phyloP scores from a whole-genome alignment of 2,329 filamentous ascomycete species.

The Zymoseptoria tritici region DNA sequence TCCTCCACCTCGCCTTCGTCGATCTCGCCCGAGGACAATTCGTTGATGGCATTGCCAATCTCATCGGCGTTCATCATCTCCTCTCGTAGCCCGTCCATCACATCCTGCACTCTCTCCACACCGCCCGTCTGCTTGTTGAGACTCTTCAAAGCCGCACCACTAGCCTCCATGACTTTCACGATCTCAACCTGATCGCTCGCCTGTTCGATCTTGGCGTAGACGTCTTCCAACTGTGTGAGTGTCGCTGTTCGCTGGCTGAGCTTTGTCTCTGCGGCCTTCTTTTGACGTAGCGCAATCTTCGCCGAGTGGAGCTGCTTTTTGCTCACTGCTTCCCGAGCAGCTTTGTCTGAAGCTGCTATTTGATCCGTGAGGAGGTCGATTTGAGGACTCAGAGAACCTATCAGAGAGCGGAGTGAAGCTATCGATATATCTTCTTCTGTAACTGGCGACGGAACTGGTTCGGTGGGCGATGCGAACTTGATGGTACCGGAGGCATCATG shows the following conservation, averaged over 20 bases:
- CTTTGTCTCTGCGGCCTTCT: conserved; percentile 71
- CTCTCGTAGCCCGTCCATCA: conserved; percentile 66
- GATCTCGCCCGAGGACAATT: conserved; percentile 44
- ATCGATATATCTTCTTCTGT: conserved; percentile 74
- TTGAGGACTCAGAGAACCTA: conserved; percentile 54
- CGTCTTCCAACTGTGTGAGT: conserved; percentile 72
- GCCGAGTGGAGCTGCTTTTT: conserved; percentile 69
- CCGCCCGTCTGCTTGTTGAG: conserved; percentile 75
- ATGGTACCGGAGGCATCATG: conserved; percentile 47
- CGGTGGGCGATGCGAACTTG: conserved; percentile 59
- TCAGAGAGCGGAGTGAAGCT: conserved; percentile 69
- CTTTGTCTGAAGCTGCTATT: conserved; percentile 41
- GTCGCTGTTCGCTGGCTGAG: conserved; percentile 65
- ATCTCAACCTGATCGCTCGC: conserved; percentile 79
- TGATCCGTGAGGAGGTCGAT: conserved; percentile 55
- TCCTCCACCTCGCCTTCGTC: conserved; percentile 83
- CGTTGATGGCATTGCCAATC: conserved; percentile 67
- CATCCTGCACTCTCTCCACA: conserved; percentile 63
- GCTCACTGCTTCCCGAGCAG: conserved; percentile 62
- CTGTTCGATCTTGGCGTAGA: conserved; percentile 75
- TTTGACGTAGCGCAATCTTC: conserved; percentile 69
- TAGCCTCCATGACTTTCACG: conserved; percentile 73
- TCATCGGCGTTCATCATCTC: conserved; percentile 80
- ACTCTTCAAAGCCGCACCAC: conserved; percentile 61
- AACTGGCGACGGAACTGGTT: conserved; percentile 44